Percentiles rank a stretch among this genome's conserved stretches.
Conservation (phyloP, 2,329 filamentous ascomycete genomes). For the Tolypocladium paradoxum region DNA sequence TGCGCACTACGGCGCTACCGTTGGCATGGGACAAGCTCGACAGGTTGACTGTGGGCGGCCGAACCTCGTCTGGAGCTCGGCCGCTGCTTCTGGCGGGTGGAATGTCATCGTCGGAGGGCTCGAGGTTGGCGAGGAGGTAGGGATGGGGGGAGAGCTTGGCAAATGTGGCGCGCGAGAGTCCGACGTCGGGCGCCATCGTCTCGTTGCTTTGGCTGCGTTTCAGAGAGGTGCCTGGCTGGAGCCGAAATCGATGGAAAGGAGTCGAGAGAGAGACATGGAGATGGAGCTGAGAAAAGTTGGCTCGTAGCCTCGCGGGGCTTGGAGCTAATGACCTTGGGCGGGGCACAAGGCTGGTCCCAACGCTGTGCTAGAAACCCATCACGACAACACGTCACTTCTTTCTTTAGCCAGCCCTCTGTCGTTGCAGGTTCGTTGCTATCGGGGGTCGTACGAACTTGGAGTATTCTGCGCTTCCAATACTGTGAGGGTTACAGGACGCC, state of each 20-base stretch:
- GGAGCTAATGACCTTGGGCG: not conserved
- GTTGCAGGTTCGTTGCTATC: not conserved
- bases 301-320: not conserved
- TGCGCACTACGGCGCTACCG: conserved; percentile 77
- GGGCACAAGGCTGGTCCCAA: not conserved
- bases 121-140: conserved; percentile 82
- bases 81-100: conserved; percentile 67
- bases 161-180: conserved; percentile 58
- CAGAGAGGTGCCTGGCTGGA: not conserved
- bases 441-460: not conserved
- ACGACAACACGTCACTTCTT: too few species aligned
- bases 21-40: conserved; percentile 81
- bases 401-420: too few species aligned
- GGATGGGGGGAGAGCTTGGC: conserved; percentile 82
- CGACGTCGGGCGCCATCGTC: conserved; percentile 21
- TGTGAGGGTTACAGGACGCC: not conserved
- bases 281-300: not conserved
- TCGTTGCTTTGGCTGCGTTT: not conserved
- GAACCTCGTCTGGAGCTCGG: conserved; percentile 57
- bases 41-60: conserved; percentile 65
- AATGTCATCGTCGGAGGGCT: conserved; percentile 38
- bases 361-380: too few species aligned
- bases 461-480: not conserved
- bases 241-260: not conserved
- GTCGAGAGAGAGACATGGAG: not conserved